Evolutionary conservation across 768 basidiomycete genomes (phyloP), one percentile per base, ranked within the genome.

Genomic region (Daedaleopsis nitida): DNA sequence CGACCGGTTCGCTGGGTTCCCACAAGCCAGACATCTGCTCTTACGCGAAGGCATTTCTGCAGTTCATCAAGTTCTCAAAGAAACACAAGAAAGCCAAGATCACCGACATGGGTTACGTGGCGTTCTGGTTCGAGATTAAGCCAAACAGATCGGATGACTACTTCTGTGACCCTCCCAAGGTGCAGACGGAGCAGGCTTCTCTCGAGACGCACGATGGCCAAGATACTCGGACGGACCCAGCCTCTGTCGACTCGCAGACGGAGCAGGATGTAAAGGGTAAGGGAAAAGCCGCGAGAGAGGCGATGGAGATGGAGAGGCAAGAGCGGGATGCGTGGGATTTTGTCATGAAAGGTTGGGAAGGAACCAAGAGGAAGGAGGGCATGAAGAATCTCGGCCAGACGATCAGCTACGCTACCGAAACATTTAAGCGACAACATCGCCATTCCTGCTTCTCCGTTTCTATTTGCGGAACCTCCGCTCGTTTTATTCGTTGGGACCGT

Each of bases 401-500:
- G 21, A 37, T 39, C 27, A n/a, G 38, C 24, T 60, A 55, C 23
- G 55, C 49, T 1, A 19, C 39, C 13, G 57, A 58, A n/a, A 37
- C 54, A 39, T 63, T 58, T 39, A 52, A 63, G n/a, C 62, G 67
- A 13, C 77, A 76, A 53, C 68, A 69, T 47, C 73, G 76, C 8
- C 60, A 57, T 0, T 70, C 65, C 42, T 44, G 60, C 7, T 77
- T 75, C 65, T 65, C 72, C 0, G 37, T 76, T 44, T 66, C 63
- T 35, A 60, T 78, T 19, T 65, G 45, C 16, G 68, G 70, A 34
- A 58, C 61, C 0, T 55, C 52, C 21, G 73, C 63, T 10, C 71
- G 75, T 3, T 57, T 78, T 38, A 65, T 78, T 19, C 68, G 70
- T 5, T 68, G 69, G 62, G 77, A 78, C 55, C 69, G 76, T 3